Conservation (phyloP, 441 rosid genomes). For the Rhodomyrtus psidioides region DNA sequence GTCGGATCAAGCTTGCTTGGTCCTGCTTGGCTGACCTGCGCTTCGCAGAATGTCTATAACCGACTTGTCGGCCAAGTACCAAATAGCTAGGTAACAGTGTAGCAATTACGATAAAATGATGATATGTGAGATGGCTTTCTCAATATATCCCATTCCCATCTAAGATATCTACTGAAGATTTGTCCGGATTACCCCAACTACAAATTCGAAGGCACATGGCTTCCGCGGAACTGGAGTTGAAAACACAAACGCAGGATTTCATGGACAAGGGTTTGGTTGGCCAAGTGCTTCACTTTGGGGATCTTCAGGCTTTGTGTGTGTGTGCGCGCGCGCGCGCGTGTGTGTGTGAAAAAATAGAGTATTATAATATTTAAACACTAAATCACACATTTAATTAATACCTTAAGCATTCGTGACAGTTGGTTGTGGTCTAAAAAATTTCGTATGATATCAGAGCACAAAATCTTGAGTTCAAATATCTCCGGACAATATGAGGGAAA, state of each 20-base stretch:
- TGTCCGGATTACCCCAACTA: not conserved
- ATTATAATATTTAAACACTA: not conserved
- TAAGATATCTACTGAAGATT: not conserved
- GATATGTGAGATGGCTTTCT: not conserved
- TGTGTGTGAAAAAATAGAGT: not conserved
- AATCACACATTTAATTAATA: accelerated
- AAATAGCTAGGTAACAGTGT: too few relatives aligned
- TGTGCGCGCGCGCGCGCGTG: too few relatives aligned
- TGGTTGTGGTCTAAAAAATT: accelerated
- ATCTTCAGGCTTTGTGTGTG: too few relatives aligned
- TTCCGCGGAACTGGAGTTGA: not conserved
- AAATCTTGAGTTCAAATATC: not conserved
- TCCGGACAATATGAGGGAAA: not conserved
- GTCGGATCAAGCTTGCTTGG: too few relatives aligned
- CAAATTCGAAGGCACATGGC: not conserved
- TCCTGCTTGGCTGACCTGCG: too few relatives aligned
- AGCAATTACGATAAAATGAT: too few relatives aligned
- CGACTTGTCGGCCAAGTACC: too few relatives aligned
- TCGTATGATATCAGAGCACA: not conserved
- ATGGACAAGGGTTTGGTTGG: not conserved
- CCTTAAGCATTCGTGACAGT: not conserved
- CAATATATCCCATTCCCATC: not conserved
- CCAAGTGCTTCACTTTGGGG: not conserved
- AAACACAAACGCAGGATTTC: not conserved
- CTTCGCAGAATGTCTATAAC: too few relatives aligned